Evolutionary conservation across 176 grass and related monocot species (phyloP).

Genomic region (Ensete ventricosum): DNA sequence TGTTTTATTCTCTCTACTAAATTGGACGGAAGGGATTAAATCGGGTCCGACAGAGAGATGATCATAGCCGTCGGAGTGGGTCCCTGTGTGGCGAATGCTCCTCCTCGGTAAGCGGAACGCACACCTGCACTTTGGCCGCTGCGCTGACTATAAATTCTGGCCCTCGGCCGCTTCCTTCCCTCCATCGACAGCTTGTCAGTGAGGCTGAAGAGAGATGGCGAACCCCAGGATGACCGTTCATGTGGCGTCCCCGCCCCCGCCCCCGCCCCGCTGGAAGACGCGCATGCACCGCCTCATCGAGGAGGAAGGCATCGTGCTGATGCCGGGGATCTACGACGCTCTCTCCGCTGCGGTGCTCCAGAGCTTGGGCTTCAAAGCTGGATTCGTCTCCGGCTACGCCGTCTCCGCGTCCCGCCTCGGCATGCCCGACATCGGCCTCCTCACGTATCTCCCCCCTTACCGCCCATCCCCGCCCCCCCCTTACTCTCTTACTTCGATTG

Average conservation of each 20-base stretch:
- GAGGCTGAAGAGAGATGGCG: neutral
- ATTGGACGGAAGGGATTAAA: no score
- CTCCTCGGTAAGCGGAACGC: no score
- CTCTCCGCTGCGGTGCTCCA: constrained; percentile 40
- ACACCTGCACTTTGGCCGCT: no score
- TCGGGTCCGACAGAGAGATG: no score
- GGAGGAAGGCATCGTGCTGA: constrained; percentile 25
- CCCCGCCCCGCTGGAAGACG: constrained; percentile 1
- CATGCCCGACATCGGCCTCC: constrained; percentile 42
- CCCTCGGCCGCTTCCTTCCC: no score
- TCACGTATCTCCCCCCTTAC: constrained; percentile 24
- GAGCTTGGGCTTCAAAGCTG: constrained; percentile 26
- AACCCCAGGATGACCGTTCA: neutral
- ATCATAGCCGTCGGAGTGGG: no score
- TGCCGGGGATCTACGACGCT: constrained; percentile 37
- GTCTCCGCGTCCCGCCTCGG: constrained; percentile 30
- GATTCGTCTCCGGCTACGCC: constrained; percentile 40
- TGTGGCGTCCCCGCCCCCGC: neutral
- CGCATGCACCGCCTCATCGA: constrained; percentile 26
- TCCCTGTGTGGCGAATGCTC: no score
- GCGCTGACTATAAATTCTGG: no score
- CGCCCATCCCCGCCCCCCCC: no score
- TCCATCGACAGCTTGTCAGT: no score
- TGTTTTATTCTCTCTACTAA: no score
- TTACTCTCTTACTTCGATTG: no score